Evolutionary conservation across 2,329 filamentous ascomycete genomes (phyloP), one percentile per base, ranked within the genome.

Genomic region (Pezicula neosporulosa): DNA sequence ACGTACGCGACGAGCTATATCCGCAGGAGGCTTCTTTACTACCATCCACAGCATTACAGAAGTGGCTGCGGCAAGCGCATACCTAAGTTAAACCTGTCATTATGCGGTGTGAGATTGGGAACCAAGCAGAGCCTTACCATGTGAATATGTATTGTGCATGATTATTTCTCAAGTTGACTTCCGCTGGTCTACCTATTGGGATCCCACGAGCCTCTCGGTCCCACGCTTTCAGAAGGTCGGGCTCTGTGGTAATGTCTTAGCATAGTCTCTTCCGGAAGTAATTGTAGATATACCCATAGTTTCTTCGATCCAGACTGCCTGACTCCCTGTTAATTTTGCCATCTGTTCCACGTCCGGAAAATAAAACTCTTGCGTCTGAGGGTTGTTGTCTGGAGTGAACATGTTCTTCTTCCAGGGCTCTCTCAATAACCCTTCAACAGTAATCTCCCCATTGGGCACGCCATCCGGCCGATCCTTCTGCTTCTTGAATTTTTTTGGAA

Each of bases 141-240:
- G 94, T 99, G 70, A 97, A 94, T 61, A 99, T 99, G 71, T 99
- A 99, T 76, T 97, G 94, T 57, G 90, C 85, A 71, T 99, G 94
- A 72, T 96, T 97, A 68, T 99, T 99, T 68, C 90, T 83, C 66
- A 99, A 75, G 68, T 95, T 96, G 54, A 99, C 92, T 72, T 96
- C 90, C 4, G 94, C 82, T 6, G 90, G 75, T 66, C 93, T 81
- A 13, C 92, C 94, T 66, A 97, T 93, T 2, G 94, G 94, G 53
- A 97, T 86, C 27, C 94, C 94, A 62, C 87, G 88, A 13, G 80
- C 78, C 65, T 89, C 81, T 65, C 90, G 83, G 62, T 92, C 84
- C 66, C 90, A 86, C 56, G 86, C 78, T 60, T 83, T 81, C 62
- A 97, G 73, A 62, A 93, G 77, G 68, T 94, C 90, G 50, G 90